Base-by-base conservation (phyloP, 2,329 filamentous ascomycete genomes). In the Pseudogymnoascus sp. region DNA sequence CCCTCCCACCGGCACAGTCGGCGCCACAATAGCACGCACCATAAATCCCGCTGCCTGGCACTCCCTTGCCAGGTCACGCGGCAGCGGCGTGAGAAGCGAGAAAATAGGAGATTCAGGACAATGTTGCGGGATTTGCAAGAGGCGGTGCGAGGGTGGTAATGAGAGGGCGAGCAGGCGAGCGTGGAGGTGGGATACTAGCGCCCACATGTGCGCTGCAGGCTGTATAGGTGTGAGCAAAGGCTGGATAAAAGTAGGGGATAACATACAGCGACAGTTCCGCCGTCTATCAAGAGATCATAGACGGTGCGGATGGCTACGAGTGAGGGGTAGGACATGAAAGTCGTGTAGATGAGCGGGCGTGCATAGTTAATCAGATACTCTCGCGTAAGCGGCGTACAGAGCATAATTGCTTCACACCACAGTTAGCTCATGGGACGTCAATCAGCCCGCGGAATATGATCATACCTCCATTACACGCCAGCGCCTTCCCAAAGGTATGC, bases 341-440 rank as follows among this genome's bases (percentile, higher is more conserved):
- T 90, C 0, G 87, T 90, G 71, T 90, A 92, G 61, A 91, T 90
- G 42, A 91, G 74, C 1, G 82, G 85, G n/a, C 87, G 82, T 0
- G 88, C 87, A 69, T 91, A 91, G 69, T 92, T 91, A 72, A 90
- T 81, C 60, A 91, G 77, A 65, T 90, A 90, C 1, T 82, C 74
- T 25, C 86, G 77, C 0, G 84, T 82, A 0, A 80, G 73, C 0
- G 79, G 72, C 1, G 84, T 83, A 69, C 86, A 89, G 0, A 91
- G 76, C 1, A 90, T 75, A 18, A 86, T 78, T 1, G 82, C 83
- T 86, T 21, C 72, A 71, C 72, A 45, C 35, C 60, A 58, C 18
- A 8, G 31, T 52, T 27, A 52, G 45, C 15, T 5, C 60, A 63
- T 12, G 0, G 33, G 33, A 5, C n/a, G 7, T 18, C 8, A 31